Percentiles rank a stretch among this genome's conserved stretches.
These are phyloP conservation scores for Citrus glauca DNA, from an alignment of 345 rosid species.

Conservation along the genomic window DNA sequence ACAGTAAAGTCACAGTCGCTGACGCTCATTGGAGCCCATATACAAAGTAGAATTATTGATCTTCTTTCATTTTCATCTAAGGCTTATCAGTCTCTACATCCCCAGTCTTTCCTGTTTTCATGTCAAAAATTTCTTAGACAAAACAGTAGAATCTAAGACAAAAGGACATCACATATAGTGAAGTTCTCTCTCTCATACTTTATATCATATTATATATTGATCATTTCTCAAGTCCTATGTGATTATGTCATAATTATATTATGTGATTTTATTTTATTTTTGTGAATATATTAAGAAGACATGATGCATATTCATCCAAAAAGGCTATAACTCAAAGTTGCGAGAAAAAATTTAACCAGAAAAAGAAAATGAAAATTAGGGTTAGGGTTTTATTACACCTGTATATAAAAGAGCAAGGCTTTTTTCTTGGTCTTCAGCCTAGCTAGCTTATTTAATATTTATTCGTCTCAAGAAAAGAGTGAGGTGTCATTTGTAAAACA, in stretches of 20 bases:
- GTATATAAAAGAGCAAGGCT: neutral
- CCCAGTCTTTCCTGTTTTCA: slow-evolving; percentile 12
- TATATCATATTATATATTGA: neutral
- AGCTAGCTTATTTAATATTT: too few relatives aligned
- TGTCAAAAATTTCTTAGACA: slow-evolving; percentile 10
- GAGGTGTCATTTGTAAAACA: neutral
- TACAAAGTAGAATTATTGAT: slow-evolving; percentile 1
- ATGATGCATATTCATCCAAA: neutral
- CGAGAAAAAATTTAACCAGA: neutral
- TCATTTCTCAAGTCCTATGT: neutral
- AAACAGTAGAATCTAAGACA: slow-evolving; percentile 17
- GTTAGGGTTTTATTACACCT: slow-evolving; percentile 26
- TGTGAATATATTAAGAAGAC: neutral
- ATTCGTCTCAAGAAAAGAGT: neutral
- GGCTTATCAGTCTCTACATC: slow-evolving; percentile 17
- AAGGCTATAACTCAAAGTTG: neutral
- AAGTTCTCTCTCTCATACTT: slow-evolving; percentile 11
- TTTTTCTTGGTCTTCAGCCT: neutral
- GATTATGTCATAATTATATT: neutral
- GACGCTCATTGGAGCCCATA: slow-evolving; percentile 24
- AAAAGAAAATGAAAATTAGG: slow-evolving; percentile 16
- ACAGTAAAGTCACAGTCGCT: slow-evolving; percentile 20
- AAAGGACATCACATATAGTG: slow-evolving; percentile 19
- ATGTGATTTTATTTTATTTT: neutral
- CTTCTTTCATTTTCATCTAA: slow-evolving; percentile 23